Conservation (phyloP, 805 yeast genomes). For the Barnettozyma californica region DNA sequence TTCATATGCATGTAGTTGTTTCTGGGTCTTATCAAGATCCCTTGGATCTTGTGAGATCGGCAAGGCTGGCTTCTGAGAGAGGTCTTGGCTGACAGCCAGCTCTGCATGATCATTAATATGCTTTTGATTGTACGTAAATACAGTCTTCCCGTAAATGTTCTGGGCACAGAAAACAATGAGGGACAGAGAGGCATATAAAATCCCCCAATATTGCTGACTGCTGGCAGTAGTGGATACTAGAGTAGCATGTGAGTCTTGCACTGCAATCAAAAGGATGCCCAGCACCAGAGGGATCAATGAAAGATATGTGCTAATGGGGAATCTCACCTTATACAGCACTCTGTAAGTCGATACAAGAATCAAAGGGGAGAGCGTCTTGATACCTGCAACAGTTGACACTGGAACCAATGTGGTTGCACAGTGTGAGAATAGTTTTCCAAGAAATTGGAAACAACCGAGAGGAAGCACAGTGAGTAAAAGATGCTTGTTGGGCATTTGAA, state of each 20-base stretch:
- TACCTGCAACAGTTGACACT: conserved; percentile 63
- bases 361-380: conserved; percentile 64
- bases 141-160: conserved; percentile 80
- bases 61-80: conserved; percentile 4
- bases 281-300: conserved; percentile 46
- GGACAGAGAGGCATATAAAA: conserved; percentile 62
- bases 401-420: conserved; percentile 63
- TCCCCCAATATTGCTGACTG: conserved; percentile 49
- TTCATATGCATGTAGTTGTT: conserved; percentile 11
- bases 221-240: conserved; percentile 34
- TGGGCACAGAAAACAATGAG: conserved; percentile 77
- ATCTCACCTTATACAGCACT: conserved; percentile 40
- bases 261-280: conserved; percentile 43
- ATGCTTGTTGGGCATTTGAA: conserved; percentile 32
- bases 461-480: conserved; percentile 51
- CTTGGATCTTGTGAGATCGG: conserved; percentile 7
- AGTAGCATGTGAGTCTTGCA: conserved; percentile 27
- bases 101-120: conserved; percentile 21
- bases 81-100: conserved; percentile 15
- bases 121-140: conserved; percentile 47
- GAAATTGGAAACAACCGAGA: conserved; percentile 59
- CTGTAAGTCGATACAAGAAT: conserved; percentile 54
- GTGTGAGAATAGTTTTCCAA: conserved; percentile 57
- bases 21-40: conserved; percentile 9
- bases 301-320: conserved; percentile 45